phyloP scores from a whole-genome alignment of 108 stramenopile genomes.

The Stephanodiscus triporus region DNA sequence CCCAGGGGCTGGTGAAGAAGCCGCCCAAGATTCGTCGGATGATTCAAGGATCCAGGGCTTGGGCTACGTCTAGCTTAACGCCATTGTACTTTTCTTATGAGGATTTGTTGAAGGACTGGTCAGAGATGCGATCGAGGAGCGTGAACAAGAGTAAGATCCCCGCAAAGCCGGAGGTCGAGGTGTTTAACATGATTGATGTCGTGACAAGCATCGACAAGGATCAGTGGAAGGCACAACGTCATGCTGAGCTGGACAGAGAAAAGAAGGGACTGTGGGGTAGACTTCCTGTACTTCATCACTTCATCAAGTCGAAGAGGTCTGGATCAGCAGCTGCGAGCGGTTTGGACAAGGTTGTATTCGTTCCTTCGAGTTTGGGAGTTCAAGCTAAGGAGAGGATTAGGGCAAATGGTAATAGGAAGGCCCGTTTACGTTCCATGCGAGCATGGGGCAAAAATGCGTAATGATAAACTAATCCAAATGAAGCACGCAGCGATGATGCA shows the following conservation, averaged over 20 bases:
- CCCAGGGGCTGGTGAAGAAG: conserved; percentile 58
- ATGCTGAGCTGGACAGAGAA: conserved; percentile 36
- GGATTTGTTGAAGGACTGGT: conserved; percentile 78
- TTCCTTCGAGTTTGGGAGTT: conserved; percentile 69
- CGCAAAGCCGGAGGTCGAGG: conserved; percentile 67
- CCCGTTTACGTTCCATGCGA: conserved; percentile 79
- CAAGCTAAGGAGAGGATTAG: conserved; percentile 72
- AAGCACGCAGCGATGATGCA: no score
- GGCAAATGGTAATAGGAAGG: conserved; percentile 69
- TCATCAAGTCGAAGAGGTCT: conserved; percentile 14
- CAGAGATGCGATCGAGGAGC: conserved; percentile 47
- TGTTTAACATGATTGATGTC: conserved; percentile 83
- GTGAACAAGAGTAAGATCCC: conserved; percentile 51
- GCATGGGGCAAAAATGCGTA: conserved; percentile 47
- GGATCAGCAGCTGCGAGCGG: conserved; percentile 22
- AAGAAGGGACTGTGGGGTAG: conserved; percentile 36
- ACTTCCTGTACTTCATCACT: conserved; percentile 39
- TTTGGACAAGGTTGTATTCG: conserved; percentile 60
- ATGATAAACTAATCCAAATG: no score
- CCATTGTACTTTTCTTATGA: conserved; percentile 87
- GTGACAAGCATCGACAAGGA: conserved; percentile 77
- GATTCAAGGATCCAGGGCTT: conserved; percentile 48
- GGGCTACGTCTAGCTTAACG: conserved; percentile 46
- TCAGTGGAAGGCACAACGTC: conserved; percentile 45
- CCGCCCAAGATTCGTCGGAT: conserved; percentile 43